Evolutionary conservation across 768 basidiomycete genomes (phyloP).

Genomic region (Lactarius deliciosus): DNA sequence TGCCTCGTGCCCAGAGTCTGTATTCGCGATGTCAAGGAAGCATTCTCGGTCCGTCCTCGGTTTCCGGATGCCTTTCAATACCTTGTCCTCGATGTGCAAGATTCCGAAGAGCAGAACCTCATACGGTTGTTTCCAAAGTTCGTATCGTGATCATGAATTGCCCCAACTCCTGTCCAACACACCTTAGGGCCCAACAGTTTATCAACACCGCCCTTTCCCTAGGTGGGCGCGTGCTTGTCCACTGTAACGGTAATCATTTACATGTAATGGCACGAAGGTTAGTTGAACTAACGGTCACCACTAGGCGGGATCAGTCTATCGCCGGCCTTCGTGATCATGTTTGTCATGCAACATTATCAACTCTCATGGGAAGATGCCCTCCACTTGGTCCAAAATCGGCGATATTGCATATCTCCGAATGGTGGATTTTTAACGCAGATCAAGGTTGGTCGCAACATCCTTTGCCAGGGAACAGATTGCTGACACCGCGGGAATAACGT

Average conservation of each 20-base stretch:
- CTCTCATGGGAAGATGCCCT: conserved; percentile 87
- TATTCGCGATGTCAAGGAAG: conserved; percentile 86
- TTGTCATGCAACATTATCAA: conserved; percentile 82
- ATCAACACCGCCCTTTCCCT: conserved; percentile 66
- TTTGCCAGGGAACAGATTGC: background rate
- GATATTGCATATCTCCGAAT: conserved; percentile 93
- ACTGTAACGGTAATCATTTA: conserved; percentile 73
- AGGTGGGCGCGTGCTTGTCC: conserved; percentile 79
- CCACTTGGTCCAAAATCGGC: conserved; percentile 83
- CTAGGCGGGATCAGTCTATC: conserved; percentile 85
- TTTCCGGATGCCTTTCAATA: conserved; percentile 80
- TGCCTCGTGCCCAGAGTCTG: conserved; percentile 58
- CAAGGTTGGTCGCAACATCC: conserved; percentile 53
- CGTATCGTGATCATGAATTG: conserved; percentile 32
- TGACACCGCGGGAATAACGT: conserved; percentile 8
- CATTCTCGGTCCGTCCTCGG: conserved; percentile 84
- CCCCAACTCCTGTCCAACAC: conserved; percentile 4
- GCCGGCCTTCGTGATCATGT: conserved; percentile 90
- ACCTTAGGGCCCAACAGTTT: conserved; percentile 66
- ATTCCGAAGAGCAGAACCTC: conserved; percentile 93
- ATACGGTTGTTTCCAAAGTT: conserved; percentile 88
- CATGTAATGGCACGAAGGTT: background rate
- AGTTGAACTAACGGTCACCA: background rate
- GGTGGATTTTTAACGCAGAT: conserved; percentile 90
- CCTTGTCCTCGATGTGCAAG: conserved; percentile 81